Evolutionary conservation across 1,284 basidiomycete species (phyloP).

Genomic region (Sanguinoderma infundibulare): DNA sequence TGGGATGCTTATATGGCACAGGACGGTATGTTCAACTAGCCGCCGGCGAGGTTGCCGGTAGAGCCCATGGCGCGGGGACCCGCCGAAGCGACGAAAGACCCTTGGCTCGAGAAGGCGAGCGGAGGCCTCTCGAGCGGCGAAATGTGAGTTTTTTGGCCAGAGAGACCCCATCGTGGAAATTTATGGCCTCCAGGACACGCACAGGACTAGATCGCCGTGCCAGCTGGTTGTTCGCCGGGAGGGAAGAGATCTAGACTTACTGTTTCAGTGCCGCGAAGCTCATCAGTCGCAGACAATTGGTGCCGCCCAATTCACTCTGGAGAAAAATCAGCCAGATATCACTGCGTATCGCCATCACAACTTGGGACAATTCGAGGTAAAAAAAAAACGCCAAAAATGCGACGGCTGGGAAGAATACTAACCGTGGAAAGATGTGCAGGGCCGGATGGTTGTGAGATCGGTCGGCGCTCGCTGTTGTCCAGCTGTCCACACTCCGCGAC

Average conservation of each 20-base stretch:
- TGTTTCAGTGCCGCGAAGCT: conserved; percentile 26
- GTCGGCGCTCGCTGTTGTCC: conserved; percentile 15
- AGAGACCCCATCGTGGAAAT: conserved; percentile 13
- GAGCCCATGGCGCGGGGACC: conserved; percentile 2
- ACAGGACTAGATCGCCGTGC: conserved; percentile 17
- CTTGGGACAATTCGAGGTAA: conserved; percentile 5
- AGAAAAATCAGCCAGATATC: neutral
- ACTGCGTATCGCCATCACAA: conserved; percentile 8
- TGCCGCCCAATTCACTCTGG: conserved; percentile 17
- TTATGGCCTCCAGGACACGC: conserved; percentile 14
- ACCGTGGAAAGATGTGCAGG: conserved; percentile 24
- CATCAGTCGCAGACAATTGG: conserved; percentile 21
- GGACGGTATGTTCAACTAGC: conserved; percentile 24
- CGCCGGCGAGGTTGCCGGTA: conserved; percentile 19
- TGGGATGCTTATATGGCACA: conserved; percentile 33
- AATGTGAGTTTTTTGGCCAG: conserved; percentile 4
- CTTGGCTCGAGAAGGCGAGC: conserved; percentile 2
- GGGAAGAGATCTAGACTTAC: neutral
- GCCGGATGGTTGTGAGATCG: conserved; percentile 21
- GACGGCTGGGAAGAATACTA: neutral
- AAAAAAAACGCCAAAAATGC: neutral
- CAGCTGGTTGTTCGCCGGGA: conserved; percentile 18
- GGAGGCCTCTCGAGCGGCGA: conserved; percentile 7
- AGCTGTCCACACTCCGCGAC: conserved; percentile 25
- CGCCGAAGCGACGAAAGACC: conserved; percentile 2